phyloP scores from a whole-genome alignment of 306 rosid genomes.

The Cucumis sativus region Cucumber_9930_V3 NC_026655.2:17913001-17913500 shows the following conservation, averaged over 20 bases:
- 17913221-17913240: slow-evolving; percentile 55
- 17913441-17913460: no score
- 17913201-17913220: slow-evolving; percentile 52
- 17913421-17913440: background rate
- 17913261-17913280: slow-evolving; percentile 6
- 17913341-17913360: slow-evolving; percentile 46
- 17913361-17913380: background rate
- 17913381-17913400: background rate
- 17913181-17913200: slow-evolving; percentile 53
- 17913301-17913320: slow-evolving; percentile 40
- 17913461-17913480: no score
- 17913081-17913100: slow-evolving; percentile 77
- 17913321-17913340: slow-evolving; percentile 57
- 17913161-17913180: slow-evolving; percentile 58
- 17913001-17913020: slow-evolving; percentile 63
- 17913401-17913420: background rate
- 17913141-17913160: slow-evolving; percentile 35
- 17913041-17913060: slow-evolving; percentile 69
- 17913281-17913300: slow-evolving; percentile 41
- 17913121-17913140: slow-evolving; percentile 49
- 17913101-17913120: slow-evolving; percentile 70
- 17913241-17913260: slow-evolving; percentile 83
- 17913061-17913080: slow-evolving; percentile 65
- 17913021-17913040: slow-evolving; percentile 85
- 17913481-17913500: no score